Evolutionary conservation across 768 basidiomycete species (phyloP).

Genomic region (Suillus sp.): DNA sequence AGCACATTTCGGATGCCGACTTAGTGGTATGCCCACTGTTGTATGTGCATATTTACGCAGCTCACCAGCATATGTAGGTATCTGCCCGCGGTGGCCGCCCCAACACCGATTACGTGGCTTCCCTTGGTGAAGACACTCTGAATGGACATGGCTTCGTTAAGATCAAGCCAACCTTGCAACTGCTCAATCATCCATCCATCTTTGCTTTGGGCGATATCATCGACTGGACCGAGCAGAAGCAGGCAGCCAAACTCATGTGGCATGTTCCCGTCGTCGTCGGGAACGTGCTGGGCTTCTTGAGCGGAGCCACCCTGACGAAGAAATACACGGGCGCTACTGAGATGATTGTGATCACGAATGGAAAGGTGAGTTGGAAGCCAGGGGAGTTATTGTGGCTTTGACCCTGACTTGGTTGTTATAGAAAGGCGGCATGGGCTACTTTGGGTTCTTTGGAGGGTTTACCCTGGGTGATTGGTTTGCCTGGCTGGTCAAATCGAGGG

Average conservation of each 20-base stretch:
- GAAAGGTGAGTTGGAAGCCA: slow-evolving; percentile 43
- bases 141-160: slow-evolving; percentile 47
- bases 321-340: slow-evolving; percentile 54
- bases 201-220: slow-evolving; percentile 70
- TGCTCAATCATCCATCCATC: slow-evolving; percentile 50
- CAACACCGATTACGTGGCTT: slow-evolving; percentile 54
- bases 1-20: slow-evolving; percentile 49
- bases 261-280: slow-evolving; percentile 49
- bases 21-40: slow-evolving; percentile 49
- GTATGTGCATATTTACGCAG: background rate
- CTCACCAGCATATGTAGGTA: slow-evolving; percentile 21
- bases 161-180: slow-evolving; percentile 59
- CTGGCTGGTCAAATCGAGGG: slow-evolving; percentile 41
- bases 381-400: slow-evolving; percentile 13
- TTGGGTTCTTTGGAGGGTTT: slow-evolving; percentile 47
- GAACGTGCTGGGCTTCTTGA: slow-evolving; percentile 51
- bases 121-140: slow-evolving; percentile 42
- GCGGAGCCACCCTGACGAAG: slow-evolving; percentile 37
- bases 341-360: slow-evolving; percentile 55
- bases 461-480: slow-evolving; percentile 48
- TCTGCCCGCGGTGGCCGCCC: slow-evolving; percentile 41
- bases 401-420: slow-evolving; percentile 22
- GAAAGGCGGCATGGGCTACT: slow-evolving; percentile 43
- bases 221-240: slow-evolving; percentile 67
- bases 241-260: slow-evolving; percentile 44